phyloP scores from a whole-genome alignment of 495 filamentous ascomycete genomes.

The Evansstolkia leycettana region DNA sequence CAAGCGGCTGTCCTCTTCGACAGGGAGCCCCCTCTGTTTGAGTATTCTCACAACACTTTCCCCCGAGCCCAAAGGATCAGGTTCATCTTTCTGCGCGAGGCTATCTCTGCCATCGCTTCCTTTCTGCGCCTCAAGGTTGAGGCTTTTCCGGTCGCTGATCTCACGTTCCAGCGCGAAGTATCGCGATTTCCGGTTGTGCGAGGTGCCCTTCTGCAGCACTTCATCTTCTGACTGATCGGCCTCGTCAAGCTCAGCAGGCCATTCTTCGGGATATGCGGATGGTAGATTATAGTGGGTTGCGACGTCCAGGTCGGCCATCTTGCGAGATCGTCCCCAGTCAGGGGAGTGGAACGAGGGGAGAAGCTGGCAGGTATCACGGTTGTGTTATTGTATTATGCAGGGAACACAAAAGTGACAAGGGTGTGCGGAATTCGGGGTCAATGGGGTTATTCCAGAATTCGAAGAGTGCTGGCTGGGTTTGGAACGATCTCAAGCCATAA shows the following conservation, averaged over 20 bases:
- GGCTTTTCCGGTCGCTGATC: conserved; percentile 50
- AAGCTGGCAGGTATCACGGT: too few relatives aligned
- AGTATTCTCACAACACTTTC: conserved; percentile 78
- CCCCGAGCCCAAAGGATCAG: conserved; percentile 71
- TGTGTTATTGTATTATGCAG: conserved; percentile 6
- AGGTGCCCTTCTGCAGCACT: conserved; percentile 31
- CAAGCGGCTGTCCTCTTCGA: conserved; percentile 75
- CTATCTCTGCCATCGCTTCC: conserved; percentile 58
- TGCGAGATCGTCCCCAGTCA: too few relatives aligned
- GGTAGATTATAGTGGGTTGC: conserved; percentile 83
- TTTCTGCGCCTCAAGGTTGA: conserved; percentile 56
- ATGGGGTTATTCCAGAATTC: too few relatives aligned
- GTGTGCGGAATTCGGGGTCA: not conserved
- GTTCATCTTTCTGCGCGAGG: conserved; percentile 75
- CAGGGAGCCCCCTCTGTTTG: conserved; percentile 57
- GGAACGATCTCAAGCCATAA: too few relatives aligned
- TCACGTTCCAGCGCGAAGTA: conserved; percentile 74
- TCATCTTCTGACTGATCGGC: conserved; percentile 60
- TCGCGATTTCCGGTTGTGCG: conserved; percentile 56
- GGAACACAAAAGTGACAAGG: conserved; percentile 15
- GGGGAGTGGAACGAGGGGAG: not conserved
- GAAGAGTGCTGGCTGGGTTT: too few relatives aligned
- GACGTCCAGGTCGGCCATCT: conserved; percentile 58
- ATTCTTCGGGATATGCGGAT: conserved; percentile 67
- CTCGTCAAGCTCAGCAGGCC: conserved; percentile 72